These are phyloP conservation scores for Albophoma yamanashiensis DNA, from an alignment of 2,329 filamentous ascomycete genomes.

Conservation along the genomic window DNA sequence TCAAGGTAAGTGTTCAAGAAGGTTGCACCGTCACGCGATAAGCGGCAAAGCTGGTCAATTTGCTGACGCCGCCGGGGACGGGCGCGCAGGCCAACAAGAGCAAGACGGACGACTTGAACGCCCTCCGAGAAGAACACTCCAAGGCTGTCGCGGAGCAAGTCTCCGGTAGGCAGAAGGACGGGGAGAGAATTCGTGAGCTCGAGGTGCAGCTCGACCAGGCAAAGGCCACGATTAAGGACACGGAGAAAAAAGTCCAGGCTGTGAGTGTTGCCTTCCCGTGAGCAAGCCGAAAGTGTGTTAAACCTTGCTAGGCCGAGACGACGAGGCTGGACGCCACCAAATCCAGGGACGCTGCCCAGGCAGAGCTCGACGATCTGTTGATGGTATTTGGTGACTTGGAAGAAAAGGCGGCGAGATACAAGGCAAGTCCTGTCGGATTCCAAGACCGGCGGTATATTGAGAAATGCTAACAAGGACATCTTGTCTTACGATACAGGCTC, in stretches of 20 bases:
- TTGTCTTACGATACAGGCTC: slow-evolving; percentile 27
- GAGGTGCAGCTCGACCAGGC: slow-evolving; percentile 15
- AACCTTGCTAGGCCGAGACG: slow-evolving; percentile 16
- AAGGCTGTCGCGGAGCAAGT: slow-evolving; percentile 26
- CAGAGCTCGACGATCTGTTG: slow-evolving; percentile 69
- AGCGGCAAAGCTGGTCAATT: background rate
- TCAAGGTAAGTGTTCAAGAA: slow-evolving; percentile 34
- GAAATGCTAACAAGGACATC: background rate
- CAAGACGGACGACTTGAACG: slow-evolving; percentile 48
- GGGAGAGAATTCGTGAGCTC: slow-evolving; percentile 13
- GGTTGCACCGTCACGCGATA: background rate
- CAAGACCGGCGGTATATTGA: background rate
- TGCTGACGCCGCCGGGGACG: background rate
- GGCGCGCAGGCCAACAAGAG: slow-evolving; percentile 44
- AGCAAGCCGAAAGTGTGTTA: background rate
- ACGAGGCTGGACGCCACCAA: slow-evolving; percentile 37
- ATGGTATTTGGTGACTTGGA: slow-evolving; percentile 75
- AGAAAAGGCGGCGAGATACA: slow-evolving; percentile 65
- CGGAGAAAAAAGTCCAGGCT: slow-evolving; percentile 12
- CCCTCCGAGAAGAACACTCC: slow-evolving; percentile 30
- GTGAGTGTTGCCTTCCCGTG: slow-evolving; percentile 9
- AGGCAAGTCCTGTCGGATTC: slow-evolving; percentile 36
- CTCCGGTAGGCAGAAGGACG: slow-evolving; percentile 11
- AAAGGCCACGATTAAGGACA: slow-evolving; percentile 8
- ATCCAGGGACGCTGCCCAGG: slow-evolving; percentile 53